Evolutionary conservation across 2,329 filamentous ascomycete species (phyloP), one percentile per base, ranked within the genome.

Genomic region (Hysterium pulicare): DNA sequence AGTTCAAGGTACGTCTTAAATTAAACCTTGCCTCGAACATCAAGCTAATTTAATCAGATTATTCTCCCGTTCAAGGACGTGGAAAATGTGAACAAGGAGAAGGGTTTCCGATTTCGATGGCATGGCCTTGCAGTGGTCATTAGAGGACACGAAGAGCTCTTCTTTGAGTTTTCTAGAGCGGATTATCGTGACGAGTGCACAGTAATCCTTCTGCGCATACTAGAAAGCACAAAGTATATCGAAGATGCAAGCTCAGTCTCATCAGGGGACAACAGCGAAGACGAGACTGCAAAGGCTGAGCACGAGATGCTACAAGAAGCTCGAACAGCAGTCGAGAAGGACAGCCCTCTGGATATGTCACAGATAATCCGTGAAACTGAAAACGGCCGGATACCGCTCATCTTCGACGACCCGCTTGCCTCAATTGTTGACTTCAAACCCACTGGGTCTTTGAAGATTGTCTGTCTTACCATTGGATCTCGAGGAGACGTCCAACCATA

Each of bases 401-500:
- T 91, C 2, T 95, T 96, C 53, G 93, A 97, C 59, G 91, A 97
- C 56, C 83, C 87, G 7, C 83, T 84, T 51, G 87, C 88, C 4
- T 95, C 90, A 0, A 86, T 95, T 44, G 77, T 95, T 49, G 89
- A 93, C 53, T 95, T 96, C 71, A 95, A 95, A 67, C 91, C 93
- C 0, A 71, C 81, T 2, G 77, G 87, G 53, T 75, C 90, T 2
- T 72, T 98, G 62, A 83, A 77, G 16, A 86, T 98, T 46, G 95
- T 91, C 1, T 98, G 93, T 62, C 73, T 98, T 28, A 98, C 93
- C 0, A 98, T 98, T 49, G 93, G 93, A 13, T 96, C 91, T 10
- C 80, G 93, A 45, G 93, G 93, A 19, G 93, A 98, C 62, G 91
- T 98, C 3, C 93, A 98, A 64, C 93, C 93, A 1, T 98, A 97